phyloP scores from a whole-genome alignment of 345 rosid genomes.

The Gossypium ekmanianum region DNA sequence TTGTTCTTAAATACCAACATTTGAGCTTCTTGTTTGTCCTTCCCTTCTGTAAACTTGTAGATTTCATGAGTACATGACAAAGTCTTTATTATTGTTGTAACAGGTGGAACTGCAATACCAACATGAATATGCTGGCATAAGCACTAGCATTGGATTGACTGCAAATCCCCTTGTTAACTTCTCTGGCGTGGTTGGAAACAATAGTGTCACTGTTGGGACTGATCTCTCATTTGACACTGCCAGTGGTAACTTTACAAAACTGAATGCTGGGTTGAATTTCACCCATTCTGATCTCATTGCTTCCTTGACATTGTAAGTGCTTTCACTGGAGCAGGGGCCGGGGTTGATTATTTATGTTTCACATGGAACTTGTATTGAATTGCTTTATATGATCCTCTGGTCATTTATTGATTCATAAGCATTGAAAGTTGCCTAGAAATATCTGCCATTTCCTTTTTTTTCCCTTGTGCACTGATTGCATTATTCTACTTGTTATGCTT shows the following conservation, averaged over 20 bases:
- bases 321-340: neutral
- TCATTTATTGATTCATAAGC: neutral
- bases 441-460: neutral
- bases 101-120: slow-evolving; percentile 91
- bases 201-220: slow-evolving; percentile 63
- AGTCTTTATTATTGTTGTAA: neutral
- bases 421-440: neutral
- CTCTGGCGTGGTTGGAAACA: slow-evolving; percentile 82
- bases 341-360: too few relatives aligned
- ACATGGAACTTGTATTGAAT: neutral
- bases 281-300: slow-evolving; percentile 71
- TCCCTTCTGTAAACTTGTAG: neutral
- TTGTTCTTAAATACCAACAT: neutral
- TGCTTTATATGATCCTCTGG: neutral
- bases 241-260: slow-evolving; percentile 66
- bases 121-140: slow-evolving; percentile 60
- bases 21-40: neutral
- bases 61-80: neutral
- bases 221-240: slow-evolving; percentile 81
- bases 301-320: slow-evolving; percentile 71
- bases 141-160: slow-evolving; percentile 78
- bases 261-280: slow-evolving; percentile 68
- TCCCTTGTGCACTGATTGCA: neutral
- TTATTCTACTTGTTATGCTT: neutral
- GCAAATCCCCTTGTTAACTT: slow-evolving; percentile 80